Conservation (phyloP, 2,329 filamentous ascomycete species). For the Aspergillus awamori region DNA sequence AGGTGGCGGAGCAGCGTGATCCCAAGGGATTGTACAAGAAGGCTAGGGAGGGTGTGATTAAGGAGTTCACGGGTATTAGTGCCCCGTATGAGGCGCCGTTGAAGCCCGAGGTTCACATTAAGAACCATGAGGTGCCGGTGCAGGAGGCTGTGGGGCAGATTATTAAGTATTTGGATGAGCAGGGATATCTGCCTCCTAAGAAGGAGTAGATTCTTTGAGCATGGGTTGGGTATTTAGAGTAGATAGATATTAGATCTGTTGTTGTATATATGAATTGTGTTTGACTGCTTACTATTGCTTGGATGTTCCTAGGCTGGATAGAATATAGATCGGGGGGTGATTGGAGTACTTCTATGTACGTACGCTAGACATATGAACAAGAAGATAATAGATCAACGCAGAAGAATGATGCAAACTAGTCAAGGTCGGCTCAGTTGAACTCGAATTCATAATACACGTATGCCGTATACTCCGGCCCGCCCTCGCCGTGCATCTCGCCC, state of each 20-base stretch:
- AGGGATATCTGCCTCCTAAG: slow-evolving; percentile 61
- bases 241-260: slow-evolving; percentile 5
- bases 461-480: slow-evolving; percentile 84
- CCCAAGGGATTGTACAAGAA: slow-evolving; percentile 99
- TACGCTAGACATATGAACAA: slow-evolving; percentile 19
- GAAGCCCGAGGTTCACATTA: slow-evolving; percentile 83
- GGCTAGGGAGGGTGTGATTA: slow-evolving; percentile 88
- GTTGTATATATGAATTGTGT: not conserved
- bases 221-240: not conserved
- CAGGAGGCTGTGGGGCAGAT: slow-evolving; percentile 89
- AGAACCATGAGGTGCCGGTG: slow-evolving; percentile 77
- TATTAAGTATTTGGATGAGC: slow-evolving; percentile 71
- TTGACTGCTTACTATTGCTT: not conserved
- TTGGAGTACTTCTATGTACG: slow-evolving; percentile 14
- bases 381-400: not conserved
- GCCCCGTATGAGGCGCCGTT: slow-evolving; percentile 92
- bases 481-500: slow-evolving; percentile 76
- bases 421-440: slow-evolving; percentile 53
- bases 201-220: slow-evolving; percentile 29
- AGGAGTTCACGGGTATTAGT: slow-evolving; percentile 94
- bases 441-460: slow-evolving; percentile 98
- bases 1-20: slow-evolving; percentile 90
- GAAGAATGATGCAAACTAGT: not conserved
- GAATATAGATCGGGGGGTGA: too few species aligned
- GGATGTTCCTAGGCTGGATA: not conserved